Evolutionary conservation across 306 rosid species (phyloP), one percentile per base, ranked within the genome.

Genomic region (Betula pendula): DNA sequence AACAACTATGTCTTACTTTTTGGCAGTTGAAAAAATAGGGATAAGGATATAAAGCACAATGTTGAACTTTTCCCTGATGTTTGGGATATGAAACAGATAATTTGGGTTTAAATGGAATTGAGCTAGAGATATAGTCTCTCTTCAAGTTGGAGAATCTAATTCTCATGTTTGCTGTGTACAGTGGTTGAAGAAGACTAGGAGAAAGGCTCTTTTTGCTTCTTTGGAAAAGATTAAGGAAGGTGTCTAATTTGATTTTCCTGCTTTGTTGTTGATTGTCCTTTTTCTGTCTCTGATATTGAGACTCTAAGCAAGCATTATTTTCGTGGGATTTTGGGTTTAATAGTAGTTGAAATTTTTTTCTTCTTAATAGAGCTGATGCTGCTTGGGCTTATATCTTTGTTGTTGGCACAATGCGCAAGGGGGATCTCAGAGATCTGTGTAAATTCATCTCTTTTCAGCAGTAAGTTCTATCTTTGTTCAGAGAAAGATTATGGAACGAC

Each of bases 201-300:
- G 96, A 82, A 94, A 94, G 77, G 98, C 97, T 43, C 91, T 94
- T 20, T 89, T 84, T 85, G 91, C 88, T 83, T 92, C 98, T 19
- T 80, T 94, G 48, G 97, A 92, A 87, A 94, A 94, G 88, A 88
- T 92, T 77, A 94, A 94, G 88, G 97, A 94, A 92, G 98, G 98
- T 90, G 72, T 76, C 48, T 56, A 50, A 29, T 40, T 48, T 49
- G 17, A 17, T 31, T 5, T 33, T 35, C 31, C 6, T 45, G 24
- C 47, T 13, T 48, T 16, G 8, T 59, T 14, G 40, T 68, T 63
- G 17, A 20, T 49, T 27, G 20, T 59, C 3, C 8, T 38, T 4
- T 31, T 70, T 14, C 67, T 65, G 38, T 38, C 47, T 65, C 11
- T 65, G 17, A 35, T 65, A 22, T n/a, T 38, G 63, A 56, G 27